phyloP scores from a whole-genome alignment of 192 early-diverging fungal genomes.

The Backusella mclennaniae region DNA sequence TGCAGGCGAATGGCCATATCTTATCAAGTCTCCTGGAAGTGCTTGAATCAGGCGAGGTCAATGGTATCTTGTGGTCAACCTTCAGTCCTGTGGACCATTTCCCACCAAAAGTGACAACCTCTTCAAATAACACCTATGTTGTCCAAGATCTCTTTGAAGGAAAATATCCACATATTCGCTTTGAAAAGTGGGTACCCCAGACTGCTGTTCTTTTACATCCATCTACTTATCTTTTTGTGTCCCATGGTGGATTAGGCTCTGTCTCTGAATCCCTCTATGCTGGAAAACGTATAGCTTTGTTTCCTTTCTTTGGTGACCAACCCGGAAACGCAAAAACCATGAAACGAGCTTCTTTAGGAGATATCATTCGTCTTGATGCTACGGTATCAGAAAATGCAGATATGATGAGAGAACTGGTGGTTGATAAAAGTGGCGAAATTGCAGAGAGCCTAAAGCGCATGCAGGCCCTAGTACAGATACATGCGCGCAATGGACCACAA shows the following conservation, averaged over 20 bases:
- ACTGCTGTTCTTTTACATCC: conserved; percentile 30
- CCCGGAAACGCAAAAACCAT: conserved; percentile 2
- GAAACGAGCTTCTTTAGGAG: background rate
- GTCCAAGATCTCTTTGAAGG: background rate
- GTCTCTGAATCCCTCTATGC: conserved; percentile 29
- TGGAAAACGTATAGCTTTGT: conserved; percentile 25
- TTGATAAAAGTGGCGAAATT: background rate
- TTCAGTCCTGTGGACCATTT: background rate
- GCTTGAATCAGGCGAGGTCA: conserved; percentile 18
- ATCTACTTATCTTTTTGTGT: conserved; percentile 24
- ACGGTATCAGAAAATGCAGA: background rate
- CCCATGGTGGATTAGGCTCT: conserved; percentile 27
- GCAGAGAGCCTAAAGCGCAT: background rate
- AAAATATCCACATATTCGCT: background rate
- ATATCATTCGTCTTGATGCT: background rate
- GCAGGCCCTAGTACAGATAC: conserved; percentile 10
- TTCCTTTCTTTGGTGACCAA: conserved; percentile 33
- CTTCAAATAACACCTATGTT: background rate
- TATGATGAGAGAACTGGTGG: background rate
- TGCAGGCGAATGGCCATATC: conserved; percentile 7
- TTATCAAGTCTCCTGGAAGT: conserved; percentile 19
- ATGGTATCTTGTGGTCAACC: conserved; percentile 38
- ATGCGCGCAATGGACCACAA: background rate
- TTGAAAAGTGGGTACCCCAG: conserved; percentile 29
- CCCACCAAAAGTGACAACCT: background rate